These are phyloP conservation scores for Podospora pseudopauciseta DNA, from an alignment of 495 filamentous ascomycete species.

Conservation along the genomic window DNA sequence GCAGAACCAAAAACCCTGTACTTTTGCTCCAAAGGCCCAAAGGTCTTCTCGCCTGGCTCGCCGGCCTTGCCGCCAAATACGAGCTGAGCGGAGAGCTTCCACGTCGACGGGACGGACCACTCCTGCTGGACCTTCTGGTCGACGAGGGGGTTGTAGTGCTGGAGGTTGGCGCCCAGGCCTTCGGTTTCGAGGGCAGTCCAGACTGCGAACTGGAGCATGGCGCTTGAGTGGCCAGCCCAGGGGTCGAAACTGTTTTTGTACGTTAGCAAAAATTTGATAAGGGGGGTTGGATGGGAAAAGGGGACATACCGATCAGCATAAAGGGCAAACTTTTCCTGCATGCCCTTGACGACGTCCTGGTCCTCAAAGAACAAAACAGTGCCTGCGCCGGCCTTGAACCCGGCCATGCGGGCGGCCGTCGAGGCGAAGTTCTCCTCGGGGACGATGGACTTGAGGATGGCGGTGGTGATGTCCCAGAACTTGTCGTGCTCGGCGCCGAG, in stretches of 20 bases:
- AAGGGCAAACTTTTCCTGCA: slow-evolving; percentile 52
- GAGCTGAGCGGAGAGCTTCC: slow-evolving; percentile 59
- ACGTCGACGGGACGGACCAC: slow-evolving; percentile 58
- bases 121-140: slow-evolving; percentile 52
- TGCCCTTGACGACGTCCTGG: slow-evolving; percentile 43
- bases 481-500: slow-evolving; percentile 61
- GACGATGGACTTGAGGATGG: slow-evolving; percentile 54
- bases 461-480: slow-evolving; percentile 57
- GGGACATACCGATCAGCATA: slow-evolving; percentile 48
- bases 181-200: slow-evolving; percentile 68
- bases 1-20: slow-evolving; percentile 44
- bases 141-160: slow-evolving; percentile 70
- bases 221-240: slow-evolving; percentile 59
- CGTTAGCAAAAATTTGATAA: background rate
- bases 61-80: slow-evolving; percentile 57
- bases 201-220: slow-evolving; percentile 63
- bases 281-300: background rate
- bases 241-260: slow-evolving; percentile 47
- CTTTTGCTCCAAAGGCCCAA: slow-evolving; percentile 53
- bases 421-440: slow-evolving; percentile 50
- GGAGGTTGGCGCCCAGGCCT: slow-evolving; percentile 68
- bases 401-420: slow-evolving; percentile 47
- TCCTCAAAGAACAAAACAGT: slow-evolving; percentile 67
- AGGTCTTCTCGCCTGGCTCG: slow-evolving; percentile 51
- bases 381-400: slow-evolving; percentile 56